A percentile compares a stretch with the other conserved stretches of the same genome.
Evolutionary conservation across 139 green algal species (phyloP).

Genomic region (Micractinium conductrix): DNA sequence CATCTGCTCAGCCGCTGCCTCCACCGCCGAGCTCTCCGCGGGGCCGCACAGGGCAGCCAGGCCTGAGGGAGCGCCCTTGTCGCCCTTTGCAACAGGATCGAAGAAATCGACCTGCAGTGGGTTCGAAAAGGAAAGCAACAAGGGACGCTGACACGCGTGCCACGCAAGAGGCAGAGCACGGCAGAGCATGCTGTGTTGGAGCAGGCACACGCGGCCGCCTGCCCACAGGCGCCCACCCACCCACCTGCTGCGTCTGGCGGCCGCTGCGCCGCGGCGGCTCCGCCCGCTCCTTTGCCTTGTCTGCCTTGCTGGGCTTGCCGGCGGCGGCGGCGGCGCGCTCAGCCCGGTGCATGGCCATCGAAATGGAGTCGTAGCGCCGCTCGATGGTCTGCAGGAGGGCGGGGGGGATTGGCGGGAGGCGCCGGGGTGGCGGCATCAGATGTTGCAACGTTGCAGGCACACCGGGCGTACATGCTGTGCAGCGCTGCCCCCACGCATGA

Average conservation of each 20-base stretch:
- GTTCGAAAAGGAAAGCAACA: background rate
- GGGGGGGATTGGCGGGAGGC: background rate
- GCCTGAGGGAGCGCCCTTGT: background rate
- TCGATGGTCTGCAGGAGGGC: background rate
- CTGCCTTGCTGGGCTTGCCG: background rate
- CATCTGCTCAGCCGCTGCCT: conserved; percentile 2
- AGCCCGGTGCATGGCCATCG: background rate
- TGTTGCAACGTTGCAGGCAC: background rate
- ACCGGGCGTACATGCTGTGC: background rate
- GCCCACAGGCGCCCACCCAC: no score
- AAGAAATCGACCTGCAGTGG: background rate
- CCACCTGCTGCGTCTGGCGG: conserved; percentile 31
- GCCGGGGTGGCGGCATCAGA: background rate
- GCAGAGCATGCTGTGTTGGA: no score
- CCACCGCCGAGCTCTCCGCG: conserved; percentile 12
- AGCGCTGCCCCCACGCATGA: background rate
- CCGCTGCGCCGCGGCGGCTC: conserved; percentile 25
- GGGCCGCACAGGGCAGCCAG: conserved; percentile 23
- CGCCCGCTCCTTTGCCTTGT: background rate
- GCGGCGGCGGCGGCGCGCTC: background rate
- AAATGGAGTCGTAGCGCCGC: conserved; percentile 7
- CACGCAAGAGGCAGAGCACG: background rate
- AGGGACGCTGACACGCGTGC: background rate
- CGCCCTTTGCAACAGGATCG: background rate
- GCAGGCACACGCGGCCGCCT: background rate